phyloP scores from a whole-genome alignment of 2,329 filamentous ascomycete species.

The Colletotrichum coccodes region DNA sequence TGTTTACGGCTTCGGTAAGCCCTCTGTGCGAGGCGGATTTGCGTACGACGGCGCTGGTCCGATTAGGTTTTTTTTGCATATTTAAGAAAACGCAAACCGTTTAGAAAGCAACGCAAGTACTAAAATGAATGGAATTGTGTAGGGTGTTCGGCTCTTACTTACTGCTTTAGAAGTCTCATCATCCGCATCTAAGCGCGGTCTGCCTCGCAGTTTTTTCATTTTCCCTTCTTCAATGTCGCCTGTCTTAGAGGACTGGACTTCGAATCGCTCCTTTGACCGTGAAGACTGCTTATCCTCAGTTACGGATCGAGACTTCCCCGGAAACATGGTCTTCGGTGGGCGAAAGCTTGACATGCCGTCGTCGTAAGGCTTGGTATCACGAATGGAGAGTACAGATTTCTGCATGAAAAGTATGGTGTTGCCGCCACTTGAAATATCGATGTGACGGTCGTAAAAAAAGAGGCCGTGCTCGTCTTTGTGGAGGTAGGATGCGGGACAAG shows the following conservation, averaged over 20 bases:
- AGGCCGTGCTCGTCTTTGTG: constrained; percentile 8
- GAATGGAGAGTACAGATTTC: constrained; percentile 50
- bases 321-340: constrained; percentile 33
- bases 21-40: constrained; percentile 87
- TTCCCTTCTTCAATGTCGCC: constrained; percentile 53
- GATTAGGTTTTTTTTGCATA: no score
- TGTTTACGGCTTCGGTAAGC: constrained; percentile 90
- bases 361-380: constrained; percentile 58
- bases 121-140: constrained; percentile 5
- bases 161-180: constrained; percentile 84
- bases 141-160: constrained; percentile 52
- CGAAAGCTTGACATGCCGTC: constrained; percentile 40
- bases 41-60: constrained; percentile 78
- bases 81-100: no score
- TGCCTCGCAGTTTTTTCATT: constrained; percentile 73
- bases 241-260: constrained; percentile 36
- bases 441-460: not conserved
- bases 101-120: not conserved
- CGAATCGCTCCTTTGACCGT: constrained; percentile 44
- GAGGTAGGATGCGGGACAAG: constrained; percentile 1
- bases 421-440: constrained; percentile 3
- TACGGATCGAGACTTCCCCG: constrained; percentile 21
- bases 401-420: constrained; percentile 37
- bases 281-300: constrained; percentile 24
- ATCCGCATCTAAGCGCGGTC: constrained; percentile 79